Evolutionary conservation across 2,329 filamentous ascomycete species (phyloP).

Genomic region (Lecanicillium sp.): DNA sequence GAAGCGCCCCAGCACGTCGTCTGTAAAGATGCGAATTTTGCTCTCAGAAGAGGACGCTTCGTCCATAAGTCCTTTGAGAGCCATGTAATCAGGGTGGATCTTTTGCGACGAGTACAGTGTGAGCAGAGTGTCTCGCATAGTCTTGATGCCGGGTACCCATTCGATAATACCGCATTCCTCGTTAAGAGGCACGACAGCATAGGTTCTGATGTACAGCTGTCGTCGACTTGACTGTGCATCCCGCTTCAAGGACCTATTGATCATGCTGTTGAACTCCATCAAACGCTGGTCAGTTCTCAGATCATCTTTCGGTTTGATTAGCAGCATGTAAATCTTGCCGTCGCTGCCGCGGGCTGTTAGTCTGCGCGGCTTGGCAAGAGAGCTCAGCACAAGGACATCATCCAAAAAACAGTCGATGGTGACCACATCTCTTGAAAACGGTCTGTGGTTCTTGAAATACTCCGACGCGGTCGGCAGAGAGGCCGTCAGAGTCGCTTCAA

Average conservation of each 20-base stretch:
- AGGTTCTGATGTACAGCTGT: slow-evolving; percentile 92
- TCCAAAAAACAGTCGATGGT: slow-evolving; percentile 78
- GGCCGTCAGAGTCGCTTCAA: slow-evolving; percentile 77
- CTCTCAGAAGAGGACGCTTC: slow-evolving; percentile 50
- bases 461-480: slow-evolving; percentile 72
- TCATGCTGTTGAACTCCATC: slow-evolving; percentile 99
- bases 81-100: slow-evolving; percentile 61
- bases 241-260: slow-evolving; percentile 88
- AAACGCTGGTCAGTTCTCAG: slow-evolving; percentile 94
- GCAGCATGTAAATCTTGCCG: slow-evolving; percentile 77
- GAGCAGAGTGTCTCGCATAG: slow-evolving; percentile 84
- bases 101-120: slow-evolving; percentile 70
- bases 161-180: slow-evolving; percentile 98
- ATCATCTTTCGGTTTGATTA: slow-evolving; percentile 98
- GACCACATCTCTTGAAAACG: slow-evolving; percentile 80
- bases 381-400: slow-evolving; percentile 83
- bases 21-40: slow-evolving; percentile 66
- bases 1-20: slow-evolving; percentile 59
- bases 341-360: slow-evolving; percentile 85
- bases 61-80: slow-evolving; percentile 59
- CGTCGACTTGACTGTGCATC: slow-evolving; percentile 87
- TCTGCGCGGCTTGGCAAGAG: slow-evolving; percentile 85
- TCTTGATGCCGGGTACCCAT: slow-evolving; percentile 95
- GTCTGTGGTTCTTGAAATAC: slow-evolving; percentile 68
- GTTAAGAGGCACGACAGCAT: slow-evolving; percentile 92